These are phyloP conservation scores for Penicillium simplicissimum DNA, from an alignment of 495 filamentous ascomycete species.

Conservation along the genomic window DNA sequence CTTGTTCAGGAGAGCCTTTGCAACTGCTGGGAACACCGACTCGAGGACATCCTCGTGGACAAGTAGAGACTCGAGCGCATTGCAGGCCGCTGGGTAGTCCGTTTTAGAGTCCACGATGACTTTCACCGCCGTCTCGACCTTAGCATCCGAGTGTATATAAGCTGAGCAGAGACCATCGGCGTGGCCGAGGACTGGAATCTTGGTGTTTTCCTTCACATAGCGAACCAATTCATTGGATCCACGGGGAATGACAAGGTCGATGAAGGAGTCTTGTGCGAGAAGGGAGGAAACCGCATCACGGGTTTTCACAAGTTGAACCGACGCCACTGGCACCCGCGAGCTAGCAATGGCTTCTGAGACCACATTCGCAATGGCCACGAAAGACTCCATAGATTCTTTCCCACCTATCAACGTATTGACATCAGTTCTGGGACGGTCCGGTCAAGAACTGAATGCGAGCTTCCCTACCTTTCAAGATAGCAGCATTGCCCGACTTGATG, in stretches of 20 bases:
- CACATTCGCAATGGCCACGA: slow-evolving; percentile 80
- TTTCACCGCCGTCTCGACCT: slow-evolving; percentile 66
- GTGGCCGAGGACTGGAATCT: slow-evolving; percentile 94
- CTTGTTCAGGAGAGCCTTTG: slow-evolving; percentile 66
- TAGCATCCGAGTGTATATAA: slow-evolving; percentile 82
- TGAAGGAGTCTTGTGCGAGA: slow-evolving; percentile 76
- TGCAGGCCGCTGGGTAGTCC: slow-evolving; percentile 95
- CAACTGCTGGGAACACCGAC: slow-evolving; percentile 70
- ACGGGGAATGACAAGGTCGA: slow-evolving; percentile 93
- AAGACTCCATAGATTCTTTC: slow-evolving; percentile 93
- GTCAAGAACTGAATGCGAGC: not conserved
- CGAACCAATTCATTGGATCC: slow-evolving; percentile 92
- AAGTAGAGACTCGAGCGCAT: slow-evolving; percentile 84
- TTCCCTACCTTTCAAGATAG: slow-evolving; percentile 79
- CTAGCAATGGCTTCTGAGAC: slow-evolving; percentile 76
- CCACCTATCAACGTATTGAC: slow-evolving; percentile 55
- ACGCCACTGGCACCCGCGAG: slow-evolving; percentile 78
- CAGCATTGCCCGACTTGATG: slow-evolving; percentile 96
- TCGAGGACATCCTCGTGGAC: slow-evolving; percentile 72
- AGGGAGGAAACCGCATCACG: slow-evolving; percentile 85
- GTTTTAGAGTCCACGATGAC: slow-evolving; percentile 91
- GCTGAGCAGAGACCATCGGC: slow-evolving; percentile 92
- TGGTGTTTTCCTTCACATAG: slow-evolving; percentile 84
- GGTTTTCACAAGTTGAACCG: slow-evolving; percentile 90
- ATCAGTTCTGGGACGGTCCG: not conserved